Evolutionary conservation across 2,329 filamentous ascomycete species (phyloP).

Genomic region (Colletotrichum filicis): DNA sequence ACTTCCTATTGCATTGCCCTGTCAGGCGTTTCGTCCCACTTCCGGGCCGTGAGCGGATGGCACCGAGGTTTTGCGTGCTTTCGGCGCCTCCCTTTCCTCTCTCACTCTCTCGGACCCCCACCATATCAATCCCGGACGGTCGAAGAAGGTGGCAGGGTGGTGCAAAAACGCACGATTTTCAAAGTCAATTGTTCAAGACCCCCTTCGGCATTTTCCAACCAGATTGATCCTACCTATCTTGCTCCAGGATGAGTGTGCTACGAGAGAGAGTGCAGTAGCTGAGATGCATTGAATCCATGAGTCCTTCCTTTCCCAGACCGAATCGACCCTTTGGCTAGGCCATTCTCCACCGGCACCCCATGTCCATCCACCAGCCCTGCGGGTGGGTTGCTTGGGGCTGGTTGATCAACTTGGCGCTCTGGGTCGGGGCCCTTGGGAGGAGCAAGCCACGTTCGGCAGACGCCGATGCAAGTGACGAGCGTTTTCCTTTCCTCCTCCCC

Average conservation of each 20-base stretch:
- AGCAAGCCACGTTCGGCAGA: not conserved
- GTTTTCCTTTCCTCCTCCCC: too few species aligned
- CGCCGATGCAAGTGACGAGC: too few species aligned
- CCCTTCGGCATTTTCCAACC: not conserved
- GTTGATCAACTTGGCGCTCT: not conserved
- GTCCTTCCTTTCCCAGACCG: not conserved
- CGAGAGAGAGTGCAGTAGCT: not conserved
- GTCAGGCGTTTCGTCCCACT: not conserved
- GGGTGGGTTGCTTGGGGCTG: not conserved
- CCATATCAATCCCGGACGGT: not conserved
- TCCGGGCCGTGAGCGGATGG: not conserved
- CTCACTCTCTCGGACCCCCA: not conserved
- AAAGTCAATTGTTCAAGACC: not conserved
- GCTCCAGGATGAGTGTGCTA: not conserved
- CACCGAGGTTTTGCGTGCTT: not conserved
- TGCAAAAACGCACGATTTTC: not conserved
- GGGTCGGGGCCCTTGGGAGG: not conserved
- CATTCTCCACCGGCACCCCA: not conserved
- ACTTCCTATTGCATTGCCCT: not conserved
- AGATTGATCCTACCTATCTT: not conserved
- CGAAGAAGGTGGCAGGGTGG: not conserved
- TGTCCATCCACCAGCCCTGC: not conserved
- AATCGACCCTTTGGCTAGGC: not conserved
- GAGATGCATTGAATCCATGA: not conserved
- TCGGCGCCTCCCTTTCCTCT: not conserved